Base-by-base conservation (phyloP, 2,329 filamentous ascomycete genomes). In the Daldinia eschscholtzii region DNA sequence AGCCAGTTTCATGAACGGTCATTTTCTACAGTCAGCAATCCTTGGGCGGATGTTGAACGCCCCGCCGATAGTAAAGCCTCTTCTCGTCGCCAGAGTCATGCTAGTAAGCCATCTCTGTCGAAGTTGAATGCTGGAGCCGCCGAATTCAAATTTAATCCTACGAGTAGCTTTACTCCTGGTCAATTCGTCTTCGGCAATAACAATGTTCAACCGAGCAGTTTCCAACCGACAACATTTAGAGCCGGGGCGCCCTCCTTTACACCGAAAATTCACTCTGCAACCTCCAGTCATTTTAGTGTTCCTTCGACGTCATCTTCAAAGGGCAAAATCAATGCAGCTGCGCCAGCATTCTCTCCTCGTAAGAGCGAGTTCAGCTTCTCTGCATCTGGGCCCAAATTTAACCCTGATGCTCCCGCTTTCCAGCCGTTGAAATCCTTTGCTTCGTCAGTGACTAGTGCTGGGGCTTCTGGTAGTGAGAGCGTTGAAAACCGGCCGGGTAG, bases 71-170 rank as follows among this genome's bases (percentile, higher is more conserved):
- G 79, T 72, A 75, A 77, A 28, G 73, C 78, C 28, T 75, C 79
- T 23, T 77, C 81, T 33, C 81, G 82, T 48, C 82, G 80, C 15
- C 81, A 84, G 10, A 87, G 86, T 70, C 92, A 94, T 75, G 86
- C 84, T 18, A 91, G 90, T 76, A 93, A 91, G 74, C 84, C 89
- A 2, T 94, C 89, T 0, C 80, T 90, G 48, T 93, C 93, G 0
- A 94, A 91, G 73, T 87, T 98, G 73, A 98, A 98, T 75, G 94
- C 97, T 33, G 89, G 91, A 70, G 95, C 95, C 0, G 92, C 94
- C 53, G 93, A 96, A 76, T 98, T 98, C 84, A 93, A 91, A 74
- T 95, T 95, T 80, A 88, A 88, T 69, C 87, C 87, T 3, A 78
- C 81, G 2, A 86, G 79, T 74, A 81, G 80, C 28, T 89, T 88